Conservation (phyloP, 2,329 filamentous ascomycete species). For the Pleoardoris graminearum region DNA sequence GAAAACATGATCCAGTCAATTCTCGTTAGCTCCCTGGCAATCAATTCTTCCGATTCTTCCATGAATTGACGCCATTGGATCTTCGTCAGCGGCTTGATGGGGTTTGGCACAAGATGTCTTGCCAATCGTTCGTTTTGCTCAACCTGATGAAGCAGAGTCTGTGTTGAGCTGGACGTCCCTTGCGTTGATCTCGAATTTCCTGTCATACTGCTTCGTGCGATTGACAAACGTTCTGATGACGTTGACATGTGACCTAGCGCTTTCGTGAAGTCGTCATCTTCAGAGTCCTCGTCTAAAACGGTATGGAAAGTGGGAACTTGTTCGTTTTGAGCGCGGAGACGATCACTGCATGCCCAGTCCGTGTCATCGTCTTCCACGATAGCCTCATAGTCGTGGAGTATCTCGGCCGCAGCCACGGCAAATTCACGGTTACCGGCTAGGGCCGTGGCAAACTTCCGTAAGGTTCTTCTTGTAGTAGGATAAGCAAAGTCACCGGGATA, state of each 20-base stretch:
- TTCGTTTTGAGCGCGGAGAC: conserved; percentile 54
- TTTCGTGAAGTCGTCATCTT: conserved; percentile 39
- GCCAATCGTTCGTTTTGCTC: conserved; percentile 84
- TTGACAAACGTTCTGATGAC: conserved; percentile 31
- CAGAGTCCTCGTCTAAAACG: conserved; percentile 46
- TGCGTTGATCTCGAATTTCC: conserved; percentile 27
- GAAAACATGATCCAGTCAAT: conserved; percentile 99
- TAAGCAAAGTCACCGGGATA: conserved; percentile 95
- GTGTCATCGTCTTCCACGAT: conserved; percentile 88
- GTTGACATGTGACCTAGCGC: conserved; percentile 38
- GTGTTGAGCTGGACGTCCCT: conserved; percentile 42
- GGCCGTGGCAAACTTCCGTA: conserved; percentile 74
- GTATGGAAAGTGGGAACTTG: conserved; percentile 48
- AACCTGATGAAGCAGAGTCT: conserved; percentile 64
- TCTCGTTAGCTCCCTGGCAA: conserved; percentile 88
- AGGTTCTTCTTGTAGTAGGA: conserved; percentile 68
- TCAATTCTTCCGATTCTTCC: conserved; percentile 79
- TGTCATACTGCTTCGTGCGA: conserved; percentile 36
- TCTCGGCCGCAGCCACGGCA: conserved; percentile 81
- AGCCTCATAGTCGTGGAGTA: conserved; percentile 74
- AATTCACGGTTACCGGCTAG: conserved; percentile 81
- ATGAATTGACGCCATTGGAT: conserved; percentile 89
- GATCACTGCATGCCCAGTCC: conserved; percentile 85
- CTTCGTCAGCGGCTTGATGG: conserved; percentile 74
- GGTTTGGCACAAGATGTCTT: conserved; percentile 68